Conservation (phyloP, 257 asterid species). For the Perilla frutescens region DNA sequence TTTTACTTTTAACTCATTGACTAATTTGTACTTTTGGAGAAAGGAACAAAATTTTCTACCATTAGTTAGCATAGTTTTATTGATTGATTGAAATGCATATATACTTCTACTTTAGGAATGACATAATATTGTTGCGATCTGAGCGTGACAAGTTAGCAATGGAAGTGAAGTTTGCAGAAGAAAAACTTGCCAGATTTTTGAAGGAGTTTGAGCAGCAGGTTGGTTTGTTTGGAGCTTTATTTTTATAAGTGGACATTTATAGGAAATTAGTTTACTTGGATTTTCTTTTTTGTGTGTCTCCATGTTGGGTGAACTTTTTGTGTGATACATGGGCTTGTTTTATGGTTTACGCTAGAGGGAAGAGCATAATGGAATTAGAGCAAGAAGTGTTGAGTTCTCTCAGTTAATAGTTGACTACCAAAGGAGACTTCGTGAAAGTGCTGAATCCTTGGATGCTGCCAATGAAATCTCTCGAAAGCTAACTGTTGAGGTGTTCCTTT, state of each 20-base stretch:
- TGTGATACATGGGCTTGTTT: constrained; percentile 24
- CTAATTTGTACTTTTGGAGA: not conserved
- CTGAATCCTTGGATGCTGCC: constrained; percentile 66
- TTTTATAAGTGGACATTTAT: not conserved
- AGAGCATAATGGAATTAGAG: constrained; percentile 66
- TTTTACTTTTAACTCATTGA: not conserved
- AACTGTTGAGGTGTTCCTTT: constrained; percentile 70
- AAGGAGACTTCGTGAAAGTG: constrained; percentile 80
- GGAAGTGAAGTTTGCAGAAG: constrained; percentile 76
- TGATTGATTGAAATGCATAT: constrained; percentile 17
- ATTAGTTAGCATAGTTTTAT: constrained; percentile 17
- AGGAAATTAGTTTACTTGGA: not conserved
- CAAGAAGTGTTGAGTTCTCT: constrained; percentile 88
- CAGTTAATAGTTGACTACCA: constrained; percentile 84
- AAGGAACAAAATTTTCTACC: constrained; percentile 4
- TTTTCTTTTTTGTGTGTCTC: not conserved
- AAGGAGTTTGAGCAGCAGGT: constrained; percentile 92
- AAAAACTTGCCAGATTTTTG: constrained; percentile 75
- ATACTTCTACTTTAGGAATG: constrained; percentile 51
- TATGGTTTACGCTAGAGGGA: constrained; percentile 58
- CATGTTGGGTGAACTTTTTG: not conserved
- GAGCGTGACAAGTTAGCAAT: constrained; percentile 81
- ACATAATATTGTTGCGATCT: constrained; percentile 61
- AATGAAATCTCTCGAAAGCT: constrained; percentile 72
- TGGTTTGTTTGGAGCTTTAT: constrained; percentile 20